Evolutionary conservation across 352 stramenopile species (phyloP), one percentile per base, ranked within the genome.

Genomic region (Phytopythium mirpurense): DNA sequence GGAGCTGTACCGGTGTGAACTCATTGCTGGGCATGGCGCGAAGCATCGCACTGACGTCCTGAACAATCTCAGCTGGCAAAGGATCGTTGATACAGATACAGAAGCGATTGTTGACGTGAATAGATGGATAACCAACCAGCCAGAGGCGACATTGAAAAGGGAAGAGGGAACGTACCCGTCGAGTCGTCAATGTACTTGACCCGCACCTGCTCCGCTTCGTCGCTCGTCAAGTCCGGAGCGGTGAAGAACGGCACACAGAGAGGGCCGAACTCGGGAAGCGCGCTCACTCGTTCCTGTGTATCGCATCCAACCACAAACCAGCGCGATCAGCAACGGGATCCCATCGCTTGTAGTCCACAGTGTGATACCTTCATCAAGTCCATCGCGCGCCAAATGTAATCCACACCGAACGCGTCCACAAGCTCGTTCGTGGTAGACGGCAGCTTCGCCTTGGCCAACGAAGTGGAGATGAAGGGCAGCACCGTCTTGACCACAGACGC

Each of bases 341-440:
- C 5, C 29, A 36, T 2, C 5, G 11, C 32, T 36, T 36, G 32
- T 2, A 36, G 14, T 36, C 7, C 29, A 9, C 2, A 14, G 11
- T 32, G 26, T 9, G 18, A 11, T 32, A 88, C 78, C 67, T 93
- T 93, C 84, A 95, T 95, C 34, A 93, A 46, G 55, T 84, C 68
- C 70, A 93, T 86, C 4, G 82, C 70, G 29, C 62, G 60, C 78
- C 78, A 92, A 8, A 90, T 72, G 61, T 92, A 93, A 19, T 84
- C 63, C 14, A 78, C 51, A 38, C 76, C 79, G 50, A 86, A 89
- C 47, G 73, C 49, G 1, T 65, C 38, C n/a, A 90, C 21, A 21
- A 92, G 47, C 6, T 75, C 64, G 51, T 67, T 50, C 5, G 62
- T 40, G 24, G 36, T 42, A 26, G 50, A 68, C 27, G 62, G 65